Conservation (phyloP, 495 filamentous ascomycete species). For the Hamigera avellanea region DNA sequence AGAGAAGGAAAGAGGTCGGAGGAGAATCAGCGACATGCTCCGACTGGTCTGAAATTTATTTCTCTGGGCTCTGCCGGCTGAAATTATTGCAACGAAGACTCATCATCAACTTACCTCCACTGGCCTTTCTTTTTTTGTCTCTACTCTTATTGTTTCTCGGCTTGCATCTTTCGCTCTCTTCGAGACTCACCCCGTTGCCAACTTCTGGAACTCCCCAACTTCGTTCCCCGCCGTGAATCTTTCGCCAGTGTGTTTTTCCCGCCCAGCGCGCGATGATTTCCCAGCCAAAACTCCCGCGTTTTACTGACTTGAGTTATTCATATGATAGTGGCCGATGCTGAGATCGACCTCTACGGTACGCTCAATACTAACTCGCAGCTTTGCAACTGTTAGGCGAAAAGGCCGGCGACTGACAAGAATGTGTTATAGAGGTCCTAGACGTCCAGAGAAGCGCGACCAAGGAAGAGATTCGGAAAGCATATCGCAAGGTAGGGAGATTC, state of each 20-base stretch:
- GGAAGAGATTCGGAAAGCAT: constrained; percentile 91
- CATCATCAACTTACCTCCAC: too few species aligned
- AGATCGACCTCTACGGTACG: constrained; percentile 38
- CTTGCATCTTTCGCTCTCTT: not conserved
- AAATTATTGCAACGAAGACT: not conserved
- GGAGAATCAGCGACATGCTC: too few species aligned
- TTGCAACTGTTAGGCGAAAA: not conserved
- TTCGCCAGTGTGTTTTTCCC: not conserved
- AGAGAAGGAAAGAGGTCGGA: too few species aligned
- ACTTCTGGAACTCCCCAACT: too few species aligned
- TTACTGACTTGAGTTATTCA: constrained; percentile 8
- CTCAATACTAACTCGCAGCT: not conserved
- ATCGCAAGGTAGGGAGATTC: constrained; percentile 87
- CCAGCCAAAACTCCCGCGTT: not conserved
- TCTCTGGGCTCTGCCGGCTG: not conserved
- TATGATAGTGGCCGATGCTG: constrained; percentile 22
- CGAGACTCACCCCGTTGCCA: too few species aligned
- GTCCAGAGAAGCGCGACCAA: constrained; percentile 58
- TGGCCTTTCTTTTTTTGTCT: too few species aligned
- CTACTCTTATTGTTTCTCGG: not conserved
- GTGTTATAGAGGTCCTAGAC: constrained; percentile 56
- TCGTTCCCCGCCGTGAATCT: too few species aligned
- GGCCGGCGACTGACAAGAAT: constrained; percentile 6
- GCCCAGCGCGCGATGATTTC: not conserved
- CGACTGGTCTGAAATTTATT: not conserved